Evolutionary conservation across 192 early-diverging fungal species (phyloP).

Genomic region (Phlyctochytrium arcticum): DNA sequence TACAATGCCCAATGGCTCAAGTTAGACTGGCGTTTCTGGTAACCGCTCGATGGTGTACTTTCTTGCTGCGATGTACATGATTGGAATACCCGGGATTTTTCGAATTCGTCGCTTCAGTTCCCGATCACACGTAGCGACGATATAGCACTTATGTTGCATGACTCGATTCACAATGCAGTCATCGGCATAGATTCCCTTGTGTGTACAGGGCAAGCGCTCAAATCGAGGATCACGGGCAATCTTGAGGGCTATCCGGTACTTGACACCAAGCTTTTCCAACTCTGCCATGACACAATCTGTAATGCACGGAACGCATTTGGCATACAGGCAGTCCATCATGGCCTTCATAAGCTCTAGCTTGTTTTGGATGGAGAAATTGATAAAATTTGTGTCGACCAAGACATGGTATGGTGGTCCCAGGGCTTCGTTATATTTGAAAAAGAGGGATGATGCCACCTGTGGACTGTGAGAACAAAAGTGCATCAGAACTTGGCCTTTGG

Average conservation of each 20-base stretch:
- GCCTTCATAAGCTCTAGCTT: conserved; percentile 93
- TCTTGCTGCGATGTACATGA: conserved; percentile 90
- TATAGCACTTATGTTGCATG: conserved; percentile 90
- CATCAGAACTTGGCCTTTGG: too few relatives aligned
- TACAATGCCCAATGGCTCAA: too few relatives aligned
- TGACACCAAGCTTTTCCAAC: conserved; percentile 95
- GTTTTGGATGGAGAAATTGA: conserved; percentile 99
- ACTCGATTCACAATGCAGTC: conserved; percentile 95
- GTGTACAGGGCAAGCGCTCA: conserved; percentile 90
- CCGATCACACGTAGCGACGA: conserved; percentile 97
- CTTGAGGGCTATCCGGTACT: conserved; percentile 90
- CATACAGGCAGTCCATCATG: conserved; percentile 99
- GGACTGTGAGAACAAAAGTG: conserved; percentile 41
- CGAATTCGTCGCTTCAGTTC: conserved; percentile 94
- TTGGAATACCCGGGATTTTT: conserved; percentile 93
- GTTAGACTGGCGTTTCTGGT: too few relatives aligned
- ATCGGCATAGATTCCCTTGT: conserved; percentile 98
- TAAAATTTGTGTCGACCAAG: conserved; percentile 98
- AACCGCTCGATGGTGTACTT: conserved; percentile 93
- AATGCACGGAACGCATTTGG: conserved; percentile 96
- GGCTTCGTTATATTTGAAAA: conserved; percentile 95
- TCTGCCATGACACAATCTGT: conserved; percentile 99
- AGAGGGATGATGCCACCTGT: conserved; percentile 88
- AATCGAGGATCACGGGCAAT: conserved; percentile 97
- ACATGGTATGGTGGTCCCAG: conserved; percentile 96